These are phyloP conservation scores for Diaporthe citriasiana DNA, from an alignment of 2,329 filamentous ascomycete species.

Conservation along the genomic window DNA sequence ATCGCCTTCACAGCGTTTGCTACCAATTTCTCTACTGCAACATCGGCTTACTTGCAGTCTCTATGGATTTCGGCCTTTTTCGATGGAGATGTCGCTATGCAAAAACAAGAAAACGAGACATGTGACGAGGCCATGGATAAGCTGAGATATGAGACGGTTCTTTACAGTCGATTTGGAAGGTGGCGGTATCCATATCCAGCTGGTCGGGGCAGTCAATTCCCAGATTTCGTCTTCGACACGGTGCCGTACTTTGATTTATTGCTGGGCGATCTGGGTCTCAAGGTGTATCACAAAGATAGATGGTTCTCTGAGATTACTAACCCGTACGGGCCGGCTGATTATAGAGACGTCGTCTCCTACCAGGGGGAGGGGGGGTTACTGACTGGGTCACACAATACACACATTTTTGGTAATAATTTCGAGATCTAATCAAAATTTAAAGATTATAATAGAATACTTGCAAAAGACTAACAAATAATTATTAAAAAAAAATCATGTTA, in stretches of 20 bases:
- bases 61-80: slow-evolving; percentile 79
- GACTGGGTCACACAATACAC: too few species aligned
- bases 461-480: too few species aligned
- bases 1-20: slow-evolving; percentile 62
- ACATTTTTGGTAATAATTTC: too few species aligned
- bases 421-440: too few species aligned
- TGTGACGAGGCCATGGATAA: slow-evolving; percentile 55
- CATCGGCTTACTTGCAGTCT: slow-evolving; percentile 63
- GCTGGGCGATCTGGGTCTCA: slow-evolving; percentile 74
- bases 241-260: slow-evolving; percentile 81
- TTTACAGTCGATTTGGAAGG: slow-evolving; percentile 77
- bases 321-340: slow-evolving; percentile 73
- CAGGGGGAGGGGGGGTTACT: too few species aligned
- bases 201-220: slow-evolving; percentile 70
- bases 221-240: slow-evolving; percentile 82
- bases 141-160: slow-evolving; percentile 68
- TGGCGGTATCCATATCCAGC: slow-evolving; percentile 78
- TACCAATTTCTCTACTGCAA: slow-evolving; percentile 58
- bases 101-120: slow-evolving; percentile 3
- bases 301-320: slow-evolving; percentile 65
- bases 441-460: too few species aligned
- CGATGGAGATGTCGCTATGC: slow-evolving; percentile 58
- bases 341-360: slow-evolving; percentile 63
- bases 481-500: too few species aligned
- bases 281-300: slow-evolving; percentile 67